Evolutionary conservation across 768 basidiomycete species (phyloP).

Genomic region (Scleroderma bovista): DNA sequence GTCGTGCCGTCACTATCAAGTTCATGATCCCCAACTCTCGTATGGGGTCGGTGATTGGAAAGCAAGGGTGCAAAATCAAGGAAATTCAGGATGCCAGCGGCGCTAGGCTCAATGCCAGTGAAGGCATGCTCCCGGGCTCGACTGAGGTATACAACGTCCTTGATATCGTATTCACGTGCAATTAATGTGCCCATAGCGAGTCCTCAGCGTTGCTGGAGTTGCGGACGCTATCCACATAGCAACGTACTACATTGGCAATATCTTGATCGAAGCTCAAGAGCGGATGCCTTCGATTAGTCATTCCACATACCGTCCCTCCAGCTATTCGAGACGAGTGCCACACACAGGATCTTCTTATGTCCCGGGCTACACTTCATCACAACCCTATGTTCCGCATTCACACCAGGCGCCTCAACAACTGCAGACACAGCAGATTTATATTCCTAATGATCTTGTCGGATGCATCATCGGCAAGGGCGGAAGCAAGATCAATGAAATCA

Average conservation of each 20-base stretch:
- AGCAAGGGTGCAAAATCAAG: conserved; percentile 96
- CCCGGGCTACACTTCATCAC: conserved; percentile 49
- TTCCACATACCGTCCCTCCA: conserved; percentile 61
- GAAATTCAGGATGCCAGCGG: conserved; percentile 99
- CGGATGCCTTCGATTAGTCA: conserved; percentile 65
- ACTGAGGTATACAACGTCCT: conserved; percentile 69
- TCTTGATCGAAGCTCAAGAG: conserved; percentile 89
- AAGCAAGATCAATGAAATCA: conserved; percentile 97
- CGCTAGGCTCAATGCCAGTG: conserved; percentile 91
- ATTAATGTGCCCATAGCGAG: conserved; percentile 54
- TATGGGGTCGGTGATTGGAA: conserved; percentile 99
- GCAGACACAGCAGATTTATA: conserved; percentile 97
- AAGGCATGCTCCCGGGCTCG: conserved; percentile 98
- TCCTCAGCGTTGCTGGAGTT: conserved; percentile 95
- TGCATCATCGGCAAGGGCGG: conserved; percentile 98
- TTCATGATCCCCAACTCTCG: conserved; percentile 99
- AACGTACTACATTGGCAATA: conserved; percentile 98
- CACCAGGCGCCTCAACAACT: conserved; percentile 66
- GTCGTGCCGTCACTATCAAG: conserved; percentile 97
- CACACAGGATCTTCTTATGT: conserved; percentile 60
- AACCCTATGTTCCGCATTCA: conserved; percentile 40
- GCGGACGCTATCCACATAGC: conserved; percentile 99
- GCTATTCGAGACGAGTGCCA: conserved; percentile 44
- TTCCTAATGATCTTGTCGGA: conserved; percentile 95
- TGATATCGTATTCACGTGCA: conserved; percentile 5